phyloP scores from a whole-genome alignment of 2,329 filamentous ascomycete species.

The Paecilomyces sp. region DNA sequence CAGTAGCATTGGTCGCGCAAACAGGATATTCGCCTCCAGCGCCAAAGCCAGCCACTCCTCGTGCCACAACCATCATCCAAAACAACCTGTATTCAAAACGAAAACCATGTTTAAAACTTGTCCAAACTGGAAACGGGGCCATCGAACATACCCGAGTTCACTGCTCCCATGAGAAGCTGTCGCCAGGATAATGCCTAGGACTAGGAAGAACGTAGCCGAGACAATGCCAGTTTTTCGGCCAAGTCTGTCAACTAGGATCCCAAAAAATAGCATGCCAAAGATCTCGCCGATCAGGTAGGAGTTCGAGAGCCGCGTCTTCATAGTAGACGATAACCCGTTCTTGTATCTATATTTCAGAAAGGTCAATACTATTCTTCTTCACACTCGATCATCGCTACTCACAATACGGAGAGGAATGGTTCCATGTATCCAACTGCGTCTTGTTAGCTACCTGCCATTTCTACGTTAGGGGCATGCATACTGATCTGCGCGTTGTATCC shows the following conservation, averaged over 20 bases:
- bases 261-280: conserved; percentile 50
- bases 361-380: neutral
- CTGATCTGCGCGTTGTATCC: conserved; percentile 33
- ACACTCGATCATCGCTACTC: conserved; percentile 3
- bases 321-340: conserved; percentile 24
- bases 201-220: conserved; percentile 40
- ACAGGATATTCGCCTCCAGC: conserved; percentile 35
- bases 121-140: neutral
- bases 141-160: conserved; percentile 19
- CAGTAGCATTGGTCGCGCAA: conserved; percentile 17
- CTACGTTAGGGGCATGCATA: neutral
- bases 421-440: conserved; percentile 26
- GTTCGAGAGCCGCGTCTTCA: conserved; percentile 49
- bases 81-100: conserved; percentile 25
- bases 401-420: conserved; percentile 25
- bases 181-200: conserved; percentile 41
- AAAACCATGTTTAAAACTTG: neutral
- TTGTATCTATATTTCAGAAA: conserved; percentile 15
- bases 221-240: conserved; percentile 45
- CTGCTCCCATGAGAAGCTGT: conserved; percentile 38
- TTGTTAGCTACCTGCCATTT: conserved; percentile 4
- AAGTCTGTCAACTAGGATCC: conserved; percentile 43
- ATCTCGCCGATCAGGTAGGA: conserved; percentile 51
- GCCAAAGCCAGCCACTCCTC: conserved; percentile 25
- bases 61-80: conserved; percentile 43